Evolutionary conservation across 192 early-diverging fungal species (phyloP), one percentile per base, ranked within the genome.

Genomic region (Backusella morwellensis): DNA sequence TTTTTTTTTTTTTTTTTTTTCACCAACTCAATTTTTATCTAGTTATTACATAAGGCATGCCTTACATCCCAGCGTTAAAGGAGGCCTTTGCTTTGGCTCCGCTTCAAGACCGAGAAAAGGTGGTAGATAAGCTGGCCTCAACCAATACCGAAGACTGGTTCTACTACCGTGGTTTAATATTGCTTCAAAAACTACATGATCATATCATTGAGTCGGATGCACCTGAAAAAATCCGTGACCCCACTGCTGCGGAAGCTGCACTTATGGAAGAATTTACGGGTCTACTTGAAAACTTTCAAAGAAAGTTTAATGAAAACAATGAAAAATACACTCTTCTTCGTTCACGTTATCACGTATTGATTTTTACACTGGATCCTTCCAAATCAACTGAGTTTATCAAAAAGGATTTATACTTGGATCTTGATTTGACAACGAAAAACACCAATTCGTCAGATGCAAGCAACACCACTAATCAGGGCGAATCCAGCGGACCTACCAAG

Each of bases 41-140:
- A 29, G 29, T 29, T 29, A 29, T 29, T 29, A 29, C 29, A 29
- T 29, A 29, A 11, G 1, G 7, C 1, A 79, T 79, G 78, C 47
- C 78, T 11, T 35, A 40, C 44, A 68, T 79, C 21, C 40, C 72
- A 32, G 21, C 47, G 6, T 36, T 79, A n/a, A 70, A 79, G 47
- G 80, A 82, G 70, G 56, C 54, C 1, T 82, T 78, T 41, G 80
- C 80, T 19, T 40, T 75, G n/a, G 36, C 73, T 35, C 29, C 67
- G 21, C 50, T 75, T 73, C 52, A 66, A 26, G 68, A 42, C 4
- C 76, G 77, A 21, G 19, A 72, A 26, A 38, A 75, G 0, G 50
- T 73, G 0, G 50, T 78, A 35, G 32, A 74, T 11, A 35, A 78
- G 32, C 21, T 34, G 19, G 59, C 78, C 26, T 42, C 74, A 29